Evolutionary conservation across 495 filamentous ascomycete genomes (phyloP).

Genomic region (Lepidopterella palustris): DNA sequence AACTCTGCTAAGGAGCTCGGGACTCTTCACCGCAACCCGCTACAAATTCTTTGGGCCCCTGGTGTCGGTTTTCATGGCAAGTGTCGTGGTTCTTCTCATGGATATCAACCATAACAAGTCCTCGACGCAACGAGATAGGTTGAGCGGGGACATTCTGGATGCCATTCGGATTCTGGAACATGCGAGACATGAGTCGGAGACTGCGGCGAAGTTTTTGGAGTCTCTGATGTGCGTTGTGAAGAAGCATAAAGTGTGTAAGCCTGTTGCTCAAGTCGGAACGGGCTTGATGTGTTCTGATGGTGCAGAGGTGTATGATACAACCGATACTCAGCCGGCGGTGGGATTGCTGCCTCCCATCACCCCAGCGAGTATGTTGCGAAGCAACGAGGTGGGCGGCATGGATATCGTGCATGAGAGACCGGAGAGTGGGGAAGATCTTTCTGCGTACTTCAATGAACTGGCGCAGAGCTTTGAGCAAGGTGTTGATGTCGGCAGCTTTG

Average conservation of each 20-base stretch:
- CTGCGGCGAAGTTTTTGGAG: conserved; percentile 35
- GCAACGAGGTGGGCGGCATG: not conserved
- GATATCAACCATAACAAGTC: conserved; percentile 42
- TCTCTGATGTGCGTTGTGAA: conserved; percentile 33
- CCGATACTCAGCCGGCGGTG: not conserved
- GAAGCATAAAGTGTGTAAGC: conserved; percentile 34
- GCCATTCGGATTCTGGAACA: conserved; percentile 43
- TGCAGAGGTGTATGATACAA: not conserved
- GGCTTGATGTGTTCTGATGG: not conserved
- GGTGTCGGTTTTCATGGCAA: conserved; percentile 45
- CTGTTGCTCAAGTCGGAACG: conserved; percentile 10
- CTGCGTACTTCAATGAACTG: conserved; percentile 15
- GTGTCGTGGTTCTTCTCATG: conserved; percentile 42
- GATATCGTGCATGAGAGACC: not conserved
- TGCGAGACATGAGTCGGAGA: conserved; percentile 34
- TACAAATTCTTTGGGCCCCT: conserved; percentile 36
- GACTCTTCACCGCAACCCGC: not conserved
- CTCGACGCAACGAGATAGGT: conserved; percentile 33
- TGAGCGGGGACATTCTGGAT: conserved; percentile 40
- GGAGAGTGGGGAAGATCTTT: conserved; percentile 3
- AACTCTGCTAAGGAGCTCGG: conserved; percentile 19
- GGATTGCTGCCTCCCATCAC: not conserved
- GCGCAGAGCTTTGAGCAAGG: conserved; percentile 7
- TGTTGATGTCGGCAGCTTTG: conserved; percentile 12
- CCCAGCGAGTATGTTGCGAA: not conserved